Evolutionary conservation across 2,329 filamentous ascomycete genomes (phyloP).

Genomic region (Hymenoscyphus linearis): DNA sequence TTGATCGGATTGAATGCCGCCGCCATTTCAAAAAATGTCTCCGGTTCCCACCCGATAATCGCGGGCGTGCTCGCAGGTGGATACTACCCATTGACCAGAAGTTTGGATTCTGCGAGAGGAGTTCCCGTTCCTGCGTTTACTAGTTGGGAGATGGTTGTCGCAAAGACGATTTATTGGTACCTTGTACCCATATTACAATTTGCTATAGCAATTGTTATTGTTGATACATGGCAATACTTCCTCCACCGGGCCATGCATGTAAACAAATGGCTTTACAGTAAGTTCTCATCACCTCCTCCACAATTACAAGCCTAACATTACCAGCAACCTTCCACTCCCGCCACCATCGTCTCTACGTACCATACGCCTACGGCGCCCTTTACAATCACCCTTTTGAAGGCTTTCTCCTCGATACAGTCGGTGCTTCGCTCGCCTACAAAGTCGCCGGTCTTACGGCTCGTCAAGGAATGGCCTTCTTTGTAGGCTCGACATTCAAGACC

Average conservation of each 20-base stretch:
- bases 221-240: constrained; percentile 99
- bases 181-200: constrained; percentile 75
- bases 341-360: constrained; percentile 94
- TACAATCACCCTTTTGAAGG: constrained; percentile 97
- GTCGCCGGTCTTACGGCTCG: constrained; percentile 75
- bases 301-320: constrained; percentile 18
- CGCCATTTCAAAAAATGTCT: constrained; percentile 70
- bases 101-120: constrained; percentile 47
- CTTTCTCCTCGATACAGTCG: constrained; percentile 86
- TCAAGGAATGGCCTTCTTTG: constrained; percentile 86
- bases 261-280: constrained; percentile 96
- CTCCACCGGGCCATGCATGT: constrained; percentile 94
- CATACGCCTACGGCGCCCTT: constrained; percentile 92
- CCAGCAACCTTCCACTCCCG: constrained; percentile 84
- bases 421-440: constrained; percentile 80
- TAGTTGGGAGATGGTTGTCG: constrained; percentile 71
- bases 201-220: constrained; percentile 63
- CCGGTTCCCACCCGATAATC: constrained; percentile 64
- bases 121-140: constrained; percentile 66
- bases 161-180: constrained; percentile 74
- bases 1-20: constrained; percentile 71
- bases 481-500: constrained; percentile 86
- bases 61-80: constrained; percentile 76
- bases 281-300: constrained; percentile 35
- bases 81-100: constrained; percentile 67